Evolutionary conservation across 345 rosid species (phyloP).

Genomic region (Cardamine chenopodiifolia): DNA sequence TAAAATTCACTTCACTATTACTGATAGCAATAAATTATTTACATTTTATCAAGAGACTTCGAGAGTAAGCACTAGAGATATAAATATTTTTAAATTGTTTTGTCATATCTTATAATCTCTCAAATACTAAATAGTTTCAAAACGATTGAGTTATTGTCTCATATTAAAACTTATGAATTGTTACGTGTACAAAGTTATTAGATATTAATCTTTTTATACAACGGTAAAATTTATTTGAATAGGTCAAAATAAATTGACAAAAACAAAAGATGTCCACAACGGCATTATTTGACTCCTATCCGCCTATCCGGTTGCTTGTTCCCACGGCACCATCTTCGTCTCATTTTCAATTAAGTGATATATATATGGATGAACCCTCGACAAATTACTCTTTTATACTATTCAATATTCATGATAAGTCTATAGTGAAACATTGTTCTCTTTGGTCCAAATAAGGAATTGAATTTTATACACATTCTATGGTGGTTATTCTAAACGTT

Average conservation of each 20-base stretch:
- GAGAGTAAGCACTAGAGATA: conserved; percentile 4
- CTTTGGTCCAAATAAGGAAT: not conserved
- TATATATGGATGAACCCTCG: not conserved
- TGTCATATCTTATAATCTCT: not conserved
- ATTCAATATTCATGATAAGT: not conserved
- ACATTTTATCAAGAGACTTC: not conserved
- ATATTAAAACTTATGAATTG: not conserved
- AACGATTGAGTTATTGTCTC: conserved; percentile 15
- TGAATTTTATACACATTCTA: not conserved
- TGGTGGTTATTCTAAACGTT: not conserved
- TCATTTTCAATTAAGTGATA: not conserved
- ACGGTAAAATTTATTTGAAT: conserved; percentile 33
- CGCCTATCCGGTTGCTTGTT: conserved; percentile 15
- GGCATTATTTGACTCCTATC: conserved; percentile 36
- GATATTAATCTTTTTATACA: not conserved
- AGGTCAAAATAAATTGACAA: conserved; percentile 20
- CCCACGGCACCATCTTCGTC: conserved; percentile 27
- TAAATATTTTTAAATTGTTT: not conserved
- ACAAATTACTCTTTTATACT: not conserved
- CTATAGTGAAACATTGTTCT: not conserved
- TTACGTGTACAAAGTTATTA: not conserved
- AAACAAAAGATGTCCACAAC: conserved; percentile 30
- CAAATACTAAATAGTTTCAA: not conserved
- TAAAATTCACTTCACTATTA: not conserved
- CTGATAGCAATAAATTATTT: not conserved